A percentile compares a stretch with the other conserved stretches of the same genome.
Conservation (phyloP, 306 rosid species). For the Sesbania bispinosa region DNA sequence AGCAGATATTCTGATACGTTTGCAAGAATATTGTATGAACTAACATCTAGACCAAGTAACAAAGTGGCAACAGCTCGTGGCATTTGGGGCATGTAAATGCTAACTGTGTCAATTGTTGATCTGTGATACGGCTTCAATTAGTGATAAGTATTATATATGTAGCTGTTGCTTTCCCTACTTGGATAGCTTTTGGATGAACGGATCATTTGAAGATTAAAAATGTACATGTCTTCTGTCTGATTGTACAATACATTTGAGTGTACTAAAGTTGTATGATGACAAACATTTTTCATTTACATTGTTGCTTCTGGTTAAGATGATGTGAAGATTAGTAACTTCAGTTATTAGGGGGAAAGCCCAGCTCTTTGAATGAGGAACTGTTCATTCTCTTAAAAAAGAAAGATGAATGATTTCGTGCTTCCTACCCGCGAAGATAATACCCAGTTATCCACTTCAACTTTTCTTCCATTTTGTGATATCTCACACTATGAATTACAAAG, state of each 20-base stretch:
- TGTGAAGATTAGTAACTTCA: background rate
- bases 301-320: background rate
- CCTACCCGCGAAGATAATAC: no score
- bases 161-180: slow-evolving; percentile 1
- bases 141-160: slow-evolving; percentile 3
- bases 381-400: no score
- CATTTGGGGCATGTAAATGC: slow-evolving; percentile 91
- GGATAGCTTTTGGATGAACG: background rate
- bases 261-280: slow-evolving; percentile 6
- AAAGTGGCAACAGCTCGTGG: slow-evolving; percentile 84
- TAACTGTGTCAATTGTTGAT: background rate
- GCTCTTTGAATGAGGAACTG: no score
- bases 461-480: no score
- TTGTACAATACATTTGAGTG: background rate
- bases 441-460: no score
- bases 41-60: slow-evolving; percentile 84
- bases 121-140: background rate
- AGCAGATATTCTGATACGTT: slow-evolving; percentile 77
- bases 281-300: background rate
- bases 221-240: slow-evolving; percentile 26
- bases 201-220: slow-evolving; percentile 21
- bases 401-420: no score
- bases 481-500: no score
- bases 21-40: slow-evolving; percentile 88
- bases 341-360: no score